Percentiles rank a stretch among this genome's conserved stretches.
These are phyloP conservation scores for Aspergillus calidoustus DNA, from an alignment of 2,329 filamentous ascomycete species.

Conservation along the genomic window DNA sequence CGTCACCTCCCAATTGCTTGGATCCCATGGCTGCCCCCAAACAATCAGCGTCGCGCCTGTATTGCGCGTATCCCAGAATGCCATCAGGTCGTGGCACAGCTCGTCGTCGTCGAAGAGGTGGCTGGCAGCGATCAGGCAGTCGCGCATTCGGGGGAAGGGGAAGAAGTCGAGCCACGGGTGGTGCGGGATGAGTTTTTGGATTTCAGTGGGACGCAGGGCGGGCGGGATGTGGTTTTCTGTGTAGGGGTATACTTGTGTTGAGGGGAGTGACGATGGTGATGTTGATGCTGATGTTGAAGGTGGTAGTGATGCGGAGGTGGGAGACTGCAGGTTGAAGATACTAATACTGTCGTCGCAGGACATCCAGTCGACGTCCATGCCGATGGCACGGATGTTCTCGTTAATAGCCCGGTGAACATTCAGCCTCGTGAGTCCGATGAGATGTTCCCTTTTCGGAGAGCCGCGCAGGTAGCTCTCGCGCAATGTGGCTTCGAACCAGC, in stretches of 20 bases:
- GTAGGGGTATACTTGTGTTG: not conserved
- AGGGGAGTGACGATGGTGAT: no score
- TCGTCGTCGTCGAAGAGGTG: conserved; percentile 23
- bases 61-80: conserved; percentile 32
- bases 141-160: conserved; percentile 41
- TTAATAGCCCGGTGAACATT: conserved; percentile 42
- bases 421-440: conserved; percentile 39
- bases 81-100: conserved; percentile 45
- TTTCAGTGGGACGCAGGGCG: conserved; percentile 39
- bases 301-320: not conserved
- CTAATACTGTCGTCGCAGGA: conserved; percentile 30
- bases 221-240: conserved; percentile 24
- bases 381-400: conserved; percentile 35
- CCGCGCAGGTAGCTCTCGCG: conserved; percentile 1
- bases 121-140: conserved; percentile 41
- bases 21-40: conserved; percentile 53
- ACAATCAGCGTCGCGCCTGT: conserved; percentile 43
- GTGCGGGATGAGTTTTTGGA: conserved; percentile 44
- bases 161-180: conserved; percentile 46
- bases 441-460: conserved; percentile 20
- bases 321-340: conserved; percentile 24
- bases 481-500: conserved; percentile 11
- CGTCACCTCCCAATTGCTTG: conserved; percentile 54
- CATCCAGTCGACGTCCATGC: conserved; percentile 27
- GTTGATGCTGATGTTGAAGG: no score